Base-by-base conservation (phyloP, 208 protist species). In the Novymonas esmeraldas region DNA sequence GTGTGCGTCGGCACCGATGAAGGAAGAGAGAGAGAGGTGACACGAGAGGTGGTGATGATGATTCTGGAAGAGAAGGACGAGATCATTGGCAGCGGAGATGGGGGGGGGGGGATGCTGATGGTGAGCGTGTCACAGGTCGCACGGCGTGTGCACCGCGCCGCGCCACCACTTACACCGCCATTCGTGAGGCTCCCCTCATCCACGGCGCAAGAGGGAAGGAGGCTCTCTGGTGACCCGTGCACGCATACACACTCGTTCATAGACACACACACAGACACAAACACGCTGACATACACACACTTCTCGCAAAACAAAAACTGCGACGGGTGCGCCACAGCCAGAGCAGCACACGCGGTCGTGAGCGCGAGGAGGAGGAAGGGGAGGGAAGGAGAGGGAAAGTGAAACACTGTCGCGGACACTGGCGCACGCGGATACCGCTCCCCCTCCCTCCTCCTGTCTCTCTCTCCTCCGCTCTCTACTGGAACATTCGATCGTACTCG, bases 401-500 rank as follows among this genome's bases (percentile, higher is more conserved):
- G 20, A 59, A 9, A 41, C 10, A 48, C 4, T 20, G 44, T 20
- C 4, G 44, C 18, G 6, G 54, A 26, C 14, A 54, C 26, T 33
- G 14, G 2, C 20, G 49, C 22, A 20, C 5, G n/a, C 11, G 20
- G 10, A 6, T 24, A 50, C 22, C n/a, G 45, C n/a, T 13, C 46
- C 24, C 46, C 46, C 10, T 31, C 13, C 14, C 49, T 16, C 11
- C n/a, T n/a, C n/a, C n/a, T n/a, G n/a, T n/a, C n/a, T n/a, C n/a
- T n/a, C n/a, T n/a, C n/a, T 11, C 36, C 36, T 41, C 36, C 36
- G 11, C 36, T 14, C 36, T 41, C 51, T 72, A 70, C 49, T 78
- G 68, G 59, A 81, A 85, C 9, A 70, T 29, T 41, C 74, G 66
- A 33, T 65, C 64, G 26, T 82, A 72, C 69, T 79, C 78, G 20